Evolutionary conservation across 306 rosid species (phyloP).

Genomic region (Hylodesmum podocarpum): DNA sequence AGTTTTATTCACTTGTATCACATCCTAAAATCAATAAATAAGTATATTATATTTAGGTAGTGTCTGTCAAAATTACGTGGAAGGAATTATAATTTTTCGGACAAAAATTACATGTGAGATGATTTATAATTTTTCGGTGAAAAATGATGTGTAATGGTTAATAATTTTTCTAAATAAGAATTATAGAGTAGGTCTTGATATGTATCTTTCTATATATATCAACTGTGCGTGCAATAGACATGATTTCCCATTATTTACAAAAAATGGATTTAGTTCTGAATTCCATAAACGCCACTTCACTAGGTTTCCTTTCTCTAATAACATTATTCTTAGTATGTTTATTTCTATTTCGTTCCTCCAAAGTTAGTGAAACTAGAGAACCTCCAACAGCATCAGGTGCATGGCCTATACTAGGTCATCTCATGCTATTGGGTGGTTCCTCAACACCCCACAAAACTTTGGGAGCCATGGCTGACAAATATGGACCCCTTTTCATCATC

Average conservation of each 20-base stretch:
- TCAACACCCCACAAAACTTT: slow-evolving; percentile 10
- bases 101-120: no score
- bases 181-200: no score
- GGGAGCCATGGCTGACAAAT: slow-evolving; percentile 35
- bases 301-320: slow-evolving; percentile 14
- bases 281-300: not conserved
- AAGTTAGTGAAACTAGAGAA: not conserved
- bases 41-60: no score
- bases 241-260: not conserved
- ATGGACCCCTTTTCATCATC: slow-evolving; percentile 37
- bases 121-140: no score
- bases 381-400: slow-evolving; percentile 32
- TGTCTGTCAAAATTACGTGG: no score
- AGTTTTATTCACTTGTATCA: no score
- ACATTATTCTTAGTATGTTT: not conserved
- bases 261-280: slow-evolving; percentile 21
- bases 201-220: no score
- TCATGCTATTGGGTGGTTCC: slow-evolving; percentile 13
- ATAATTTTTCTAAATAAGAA: no score
- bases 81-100: no score
- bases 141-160: no score
- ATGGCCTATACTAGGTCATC: slow-evolving; percentile 43
- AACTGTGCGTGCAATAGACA: no score
- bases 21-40: no score
- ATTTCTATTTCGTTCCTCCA: not conserved